phyloP scores from a whole-genome alignment of 2,329 filamentous ascomycete species.

The Diaporthe citrichinensis region DNA sequence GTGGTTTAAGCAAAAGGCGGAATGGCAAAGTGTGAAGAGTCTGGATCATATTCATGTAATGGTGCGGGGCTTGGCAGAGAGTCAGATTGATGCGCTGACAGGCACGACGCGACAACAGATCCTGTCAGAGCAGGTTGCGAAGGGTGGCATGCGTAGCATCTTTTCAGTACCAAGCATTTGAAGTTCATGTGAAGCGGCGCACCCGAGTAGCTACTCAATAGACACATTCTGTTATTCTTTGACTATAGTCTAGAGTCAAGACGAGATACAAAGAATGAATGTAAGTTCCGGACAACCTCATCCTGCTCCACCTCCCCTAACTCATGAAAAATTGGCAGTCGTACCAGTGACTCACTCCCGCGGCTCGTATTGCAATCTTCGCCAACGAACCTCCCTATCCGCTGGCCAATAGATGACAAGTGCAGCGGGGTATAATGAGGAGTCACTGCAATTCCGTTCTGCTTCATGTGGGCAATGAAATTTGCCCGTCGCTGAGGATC shows the following conservation, averaged over 20 bases:
- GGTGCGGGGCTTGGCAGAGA: neutral
- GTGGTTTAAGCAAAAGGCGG: neutral
- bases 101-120: neutral
- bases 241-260: neutral
- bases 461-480: neutral
- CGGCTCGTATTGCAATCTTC: neutral
- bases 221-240: neutral
- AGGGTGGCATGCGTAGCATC: neutral
- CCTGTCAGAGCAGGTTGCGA: constrained; percentile 1
- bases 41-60: constrained; percentile 1
- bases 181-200: neutral
- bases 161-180: neutral
- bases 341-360: neutral
- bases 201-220: neutral
- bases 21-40: neutral
- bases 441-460: neutral
- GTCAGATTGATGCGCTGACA: neutral
- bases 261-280: neutral
- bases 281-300: neutral
- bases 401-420: neutral
- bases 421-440: neutral
- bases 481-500: neutral
- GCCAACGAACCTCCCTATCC: neutral
- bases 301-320: neutral
- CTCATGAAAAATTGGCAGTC: neutral